These are phyloP conservation scores for Phytophthora vignae DNA, from an alignment of 352 stramenopile species.

Conservation along the genomic window DNA sequence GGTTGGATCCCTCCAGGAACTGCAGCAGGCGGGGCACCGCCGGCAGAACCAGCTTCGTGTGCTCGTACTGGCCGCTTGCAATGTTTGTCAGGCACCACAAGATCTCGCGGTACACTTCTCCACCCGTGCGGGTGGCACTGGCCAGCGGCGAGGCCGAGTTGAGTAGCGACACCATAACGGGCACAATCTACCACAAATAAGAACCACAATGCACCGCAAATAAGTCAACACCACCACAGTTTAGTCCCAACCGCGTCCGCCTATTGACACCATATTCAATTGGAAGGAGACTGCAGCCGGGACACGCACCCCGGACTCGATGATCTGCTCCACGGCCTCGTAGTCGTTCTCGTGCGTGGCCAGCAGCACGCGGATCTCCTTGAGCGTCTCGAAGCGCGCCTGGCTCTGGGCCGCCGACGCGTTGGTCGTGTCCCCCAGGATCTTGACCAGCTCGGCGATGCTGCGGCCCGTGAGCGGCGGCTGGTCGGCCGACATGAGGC, in stretches of 20 bases:
- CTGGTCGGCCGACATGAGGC: conserved; percentile 61
- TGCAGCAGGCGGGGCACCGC: conserved; percentile 76
- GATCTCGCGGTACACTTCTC: conserved; percentile 81
- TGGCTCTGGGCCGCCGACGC: conserved; percentile 53
- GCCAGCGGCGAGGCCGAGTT: conserved; percentile 73
- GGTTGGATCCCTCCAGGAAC: conserved; percentile 69
- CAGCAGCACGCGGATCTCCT: conserved; percentile 72
- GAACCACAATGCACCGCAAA: conserved; percentile 8
- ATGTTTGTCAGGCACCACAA: conserved; percentile 89
- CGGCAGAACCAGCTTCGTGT: conserved; percentile 84
- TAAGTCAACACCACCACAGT: background rate
- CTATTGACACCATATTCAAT: conserved; percentile 16
- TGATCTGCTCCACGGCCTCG: conserved; percentile 73
- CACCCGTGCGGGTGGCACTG: conserved; percentile 64
- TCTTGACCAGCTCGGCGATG: conserved; percentile 60
- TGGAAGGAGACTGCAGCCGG: background rate
- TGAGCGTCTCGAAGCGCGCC: conserved; percentile 74
- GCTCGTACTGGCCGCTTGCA: conserved; percentile 82
- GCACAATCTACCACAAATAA: conserved; percentile 63
- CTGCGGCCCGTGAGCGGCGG: conserved; percentile 55
- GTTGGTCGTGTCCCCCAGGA: conserved; percentile 52
- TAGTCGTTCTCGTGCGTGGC: conserved; percentile 74
- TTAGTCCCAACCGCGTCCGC: background rate
- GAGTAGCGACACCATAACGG: conserved; percentile 71
- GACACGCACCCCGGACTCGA: conserved; percentile 73